Base-by-base conservation (phyloP, 306 rosid species). In the Prunus mongolica region DNA sequence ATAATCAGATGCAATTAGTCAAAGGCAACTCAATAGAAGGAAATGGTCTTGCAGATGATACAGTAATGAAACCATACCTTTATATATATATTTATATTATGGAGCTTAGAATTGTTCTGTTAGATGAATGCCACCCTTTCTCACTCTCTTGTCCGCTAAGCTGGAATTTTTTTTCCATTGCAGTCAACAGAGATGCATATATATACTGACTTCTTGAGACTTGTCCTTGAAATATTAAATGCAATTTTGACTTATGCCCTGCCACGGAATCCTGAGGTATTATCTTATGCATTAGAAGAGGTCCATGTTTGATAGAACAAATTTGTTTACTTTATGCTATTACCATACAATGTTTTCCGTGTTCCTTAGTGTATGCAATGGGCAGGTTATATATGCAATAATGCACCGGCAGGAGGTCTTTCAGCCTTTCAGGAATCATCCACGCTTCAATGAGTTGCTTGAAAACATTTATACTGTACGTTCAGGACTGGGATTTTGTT, bases 251-350 rank as follows among this genome's bases (percentile, higher is more conserved):
- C 97, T 58, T 93, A 96, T 84, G 98, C 98, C 65, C 86, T 96
- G 84, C 99, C 99, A 77, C 91, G 93, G 81, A 96, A 96, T 89
- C 98, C 99, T 10, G 99, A 96, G 99, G 99, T 96, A 91, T 34
- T 56, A 68, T 80, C 60, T 52, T 56, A 49, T 80, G 45, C 68
- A 73, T 18, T 55, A 50, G 8, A 12, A 56, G 45, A 22, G 78
- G 25, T 45, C 65, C 15, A 49, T 66, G 51, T 55, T 49, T 45
- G 28, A 44, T 60, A 46, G 62, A 72, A 49, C 62, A 51, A 57
- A 78, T 79, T 76, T 28, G 69, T 49, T 58, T 24, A 14, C 54
- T 12, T 3, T 16, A 30, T 8, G 22, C 46, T 41, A 12, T 38
- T 54, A 38, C 71, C 51, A 58, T 55, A 20, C 56, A 14, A 63